A percentile compares a stretch with the other conserved stretches of the same genome.
These are phyloP conservation scores for Salvia hispanica DNA, from an alignment of 257 asterid genomes.

Conservation along the genomic window DNA sequence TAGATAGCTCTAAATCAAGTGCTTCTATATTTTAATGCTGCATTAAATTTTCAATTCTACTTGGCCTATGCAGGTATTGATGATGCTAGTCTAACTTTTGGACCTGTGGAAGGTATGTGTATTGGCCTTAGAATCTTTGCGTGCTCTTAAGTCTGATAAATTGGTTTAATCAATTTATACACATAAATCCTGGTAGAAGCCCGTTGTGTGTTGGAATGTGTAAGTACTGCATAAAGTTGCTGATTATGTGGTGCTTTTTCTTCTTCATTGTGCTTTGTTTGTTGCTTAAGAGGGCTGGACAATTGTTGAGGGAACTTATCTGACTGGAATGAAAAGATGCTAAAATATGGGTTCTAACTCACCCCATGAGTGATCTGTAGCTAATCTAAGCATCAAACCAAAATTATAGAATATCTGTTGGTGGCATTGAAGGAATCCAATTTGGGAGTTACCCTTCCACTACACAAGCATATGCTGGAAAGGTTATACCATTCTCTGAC, in stretches of 20 bases:
- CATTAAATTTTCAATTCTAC: conserved; percentile 27
- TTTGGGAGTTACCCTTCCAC: neutral
- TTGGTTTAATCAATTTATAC: neutral
- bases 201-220: neutral
- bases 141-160: conserved; percentile 9
- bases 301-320: neutral
- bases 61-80: conserved; percentile 55
- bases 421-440: no score
- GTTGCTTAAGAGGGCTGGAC: neutral
- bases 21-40: neutral
- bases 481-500: neutral
- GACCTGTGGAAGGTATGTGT: conserved; percentile 62
- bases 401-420: neutral
- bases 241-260: neutral
- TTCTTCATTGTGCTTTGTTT: neutral
- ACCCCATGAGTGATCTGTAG: neutral
- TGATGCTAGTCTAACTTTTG: conserved; percentile 60
- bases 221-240: conserved; percentile 1
- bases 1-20: neutral
- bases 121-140: neutral
- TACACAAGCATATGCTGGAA: neutral
- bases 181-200: neutral
- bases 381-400: neutral
- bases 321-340: neutral
- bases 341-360: neutral